These are phyloP conservation scores for Myxozyma mucilagina DNA, from an alignment of 805 yeast species.

Conservation along the genomic window DNA sequence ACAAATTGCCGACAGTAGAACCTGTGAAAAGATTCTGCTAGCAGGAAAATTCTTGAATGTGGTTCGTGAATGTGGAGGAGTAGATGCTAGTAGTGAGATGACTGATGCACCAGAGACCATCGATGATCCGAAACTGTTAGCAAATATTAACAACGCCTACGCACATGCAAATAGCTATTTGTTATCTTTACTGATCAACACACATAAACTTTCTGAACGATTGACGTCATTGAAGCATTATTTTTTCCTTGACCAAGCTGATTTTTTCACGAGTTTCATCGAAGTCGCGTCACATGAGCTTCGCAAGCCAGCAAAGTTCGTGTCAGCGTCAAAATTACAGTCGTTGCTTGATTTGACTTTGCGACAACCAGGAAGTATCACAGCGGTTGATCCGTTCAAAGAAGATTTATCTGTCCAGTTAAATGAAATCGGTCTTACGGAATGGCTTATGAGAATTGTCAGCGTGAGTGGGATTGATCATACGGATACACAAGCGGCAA, in stretches of 20 bases:
- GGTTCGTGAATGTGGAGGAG: constrained; percentile 59
- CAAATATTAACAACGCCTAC: constrained; percentile 62
- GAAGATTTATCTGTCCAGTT: constrained; percentile 41
- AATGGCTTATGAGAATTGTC: constrained; percentile 42
- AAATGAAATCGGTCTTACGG: constrained; percentile 39
- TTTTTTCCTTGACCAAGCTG: constrained; percentile 58
- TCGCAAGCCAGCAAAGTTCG: constrained; percentile 42
- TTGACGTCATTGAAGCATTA: constrained; percentile 54
- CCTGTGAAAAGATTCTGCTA: constrained; percentile 64
- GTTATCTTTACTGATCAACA: constrained; percentile 57
- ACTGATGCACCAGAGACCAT: constrained; percentile 37
- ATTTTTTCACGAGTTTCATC: constrained; percentile 54
- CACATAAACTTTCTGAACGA: constrained; percentile 55
- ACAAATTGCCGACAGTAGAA: constrained; percentile 53
- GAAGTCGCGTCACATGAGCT: constrained; percentile 55
- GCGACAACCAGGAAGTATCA: constrained; percentile 45
- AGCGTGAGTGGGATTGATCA: constrained; percentile 41
- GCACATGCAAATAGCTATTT: constrained; percentile 64
- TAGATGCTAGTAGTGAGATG: constrained; percentile 34
- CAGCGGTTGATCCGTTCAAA: constrained; percentile 41
- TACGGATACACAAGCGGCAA: constrained; percentile 28
- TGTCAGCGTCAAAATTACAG: constrained; percentile 41
- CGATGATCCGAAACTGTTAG: constrained; percentile 43
- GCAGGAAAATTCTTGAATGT: constrained; percentile 87
- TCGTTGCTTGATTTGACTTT: constrained; percentile 43